Percentiles rank a stretch among this genome's conserved stretches.
Conservation (phyloP, 2,329 filamentous ascomycete species). For the Hypoxylon sp. region DNA sequence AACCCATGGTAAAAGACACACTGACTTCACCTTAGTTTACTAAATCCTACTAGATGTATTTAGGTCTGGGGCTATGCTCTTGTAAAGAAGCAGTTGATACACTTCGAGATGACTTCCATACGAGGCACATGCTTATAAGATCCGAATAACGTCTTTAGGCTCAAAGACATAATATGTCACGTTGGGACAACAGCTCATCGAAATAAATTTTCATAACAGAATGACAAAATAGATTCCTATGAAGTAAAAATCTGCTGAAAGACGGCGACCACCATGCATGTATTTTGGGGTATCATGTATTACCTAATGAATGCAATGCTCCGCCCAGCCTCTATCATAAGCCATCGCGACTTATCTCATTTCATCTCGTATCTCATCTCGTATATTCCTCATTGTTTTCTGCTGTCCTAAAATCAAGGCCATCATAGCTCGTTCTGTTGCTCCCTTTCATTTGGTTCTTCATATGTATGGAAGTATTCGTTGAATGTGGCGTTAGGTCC, state of each 20-base stretch:
- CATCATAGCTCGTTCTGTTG: not conserved
- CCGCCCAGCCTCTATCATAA: slow-evolving; percentile 2
- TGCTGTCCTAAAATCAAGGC: not conserved
- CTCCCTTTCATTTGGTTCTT: slow-evolving; percentile 2
- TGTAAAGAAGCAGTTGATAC: not conserved
- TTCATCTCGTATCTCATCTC: slow-evolving; percentile 9
- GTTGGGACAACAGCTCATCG: not conserved
- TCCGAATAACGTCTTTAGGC: not conserved
- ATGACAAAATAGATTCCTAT: not conserved
- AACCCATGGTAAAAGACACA: not conserved
- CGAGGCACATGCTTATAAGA: not conserved
- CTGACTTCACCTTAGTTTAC: not conserved
- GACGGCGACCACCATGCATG: slow-evolving; percentile 10
- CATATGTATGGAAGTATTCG: not conserved
- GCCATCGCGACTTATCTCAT: slow-evolving; percentile 10
- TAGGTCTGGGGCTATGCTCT: no score
- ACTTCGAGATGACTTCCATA: not conserved
- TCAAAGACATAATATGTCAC: not conserved
- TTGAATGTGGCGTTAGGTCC: slow-evolving; percentile 16
- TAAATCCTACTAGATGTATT: not conserved
- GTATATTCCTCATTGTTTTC: slow-evolving; percentile 1
- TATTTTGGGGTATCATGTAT: slow-evolving; percentile 29
- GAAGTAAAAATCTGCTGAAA: not conserved
- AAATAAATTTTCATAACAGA: not conserved
- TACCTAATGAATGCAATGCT: slow-evolving; percentile 19